Evolutionary conservation across 148 eudicot species (phyloP).

Genomic region (Spergularia bocconei): DNA sequence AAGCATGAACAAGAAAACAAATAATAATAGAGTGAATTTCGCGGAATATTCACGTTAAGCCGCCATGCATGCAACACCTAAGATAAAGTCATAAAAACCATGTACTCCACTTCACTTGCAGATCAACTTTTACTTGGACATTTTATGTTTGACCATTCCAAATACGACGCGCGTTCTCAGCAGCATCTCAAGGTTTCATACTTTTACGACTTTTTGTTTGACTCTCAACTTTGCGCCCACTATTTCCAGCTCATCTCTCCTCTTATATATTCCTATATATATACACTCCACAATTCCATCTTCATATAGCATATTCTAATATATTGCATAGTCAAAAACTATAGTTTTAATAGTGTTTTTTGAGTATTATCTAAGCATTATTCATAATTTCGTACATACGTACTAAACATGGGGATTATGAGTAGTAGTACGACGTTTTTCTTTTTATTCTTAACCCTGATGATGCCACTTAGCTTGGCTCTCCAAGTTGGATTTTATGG

Average conservation of each 20-base stretch:
- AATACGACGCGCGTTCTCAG: too few species aligned
- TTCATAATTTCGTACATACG: too few species aligned
- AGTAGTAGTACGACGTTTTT: background rate
- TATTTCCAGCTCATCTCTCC: background rate
- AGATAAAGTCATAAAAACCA: background rate
- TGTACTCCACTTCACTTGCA: background rate
- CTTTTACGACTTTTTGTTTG: background rate
- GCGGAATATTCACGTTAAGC: background rate
- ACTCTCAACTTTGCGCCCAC: slow-evolving; percentile 2
- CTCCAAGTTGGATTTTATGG: slow-evolving; percentile 29
- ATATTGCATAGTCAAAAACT: too few species aligned
- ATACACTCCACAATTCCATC: too few species aligned
- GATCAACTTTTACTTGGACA: background rate
- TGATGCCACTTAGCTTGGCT: slow-evolving; percentile 14
- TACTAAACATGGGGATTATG: background rate
- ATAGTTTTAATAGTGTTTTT: too few species aligned
- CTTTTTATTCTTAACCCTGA: background rate
- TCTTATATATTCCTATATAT: background rate
- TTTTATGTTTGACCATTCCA: too few species aligned
- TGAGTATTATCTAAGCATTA: too few species aligned
- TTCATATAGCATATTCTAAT: too few species aligned
- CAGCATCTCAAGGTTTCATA: too few species aligned
- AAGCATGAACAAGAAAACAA: too few species aligned
- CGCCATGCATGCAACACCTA: background rate
- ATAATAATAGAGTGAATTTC: background rate